Conservation (phyloP, 2,329 filamentous ascomycete genomes). For the Aspergillus brasiliensis region DNA sequence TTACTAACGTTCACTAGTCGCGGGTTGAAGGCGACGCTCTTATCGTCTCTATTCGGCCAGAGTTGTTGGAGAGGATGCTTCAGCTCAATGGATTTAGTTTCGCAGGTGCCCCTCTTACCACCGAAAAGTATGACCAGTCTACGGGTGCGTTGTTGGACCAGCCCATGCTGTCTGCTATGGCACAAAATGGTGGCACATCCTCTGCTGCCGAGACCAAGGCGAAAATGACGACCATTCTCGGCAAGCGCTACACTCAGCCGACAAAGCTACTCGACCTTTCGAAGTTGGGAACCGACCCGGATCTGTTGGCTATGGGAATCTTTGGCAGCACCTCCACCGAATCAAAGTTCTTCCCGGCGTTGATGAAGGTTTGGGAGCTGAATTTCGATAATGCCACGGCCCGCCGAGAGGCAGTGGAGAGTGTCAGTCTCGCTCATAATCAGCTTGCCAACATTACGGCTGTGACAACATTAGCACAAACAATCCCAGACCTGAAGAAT, state of each 20-base stretch:
- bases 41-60: slow-evolving; percentile 66
- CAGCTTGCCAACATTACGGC: slow-evolving; percentile 70
- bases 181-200: slow-evolving; percentile 45
- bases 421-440: slow-evolving; percentile 81
- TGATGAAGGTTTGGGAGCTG: slow-evolving; percentile 83
- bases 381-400: slow-evolving; percentile 72
- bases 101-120: slow-evolving; percentile 62
- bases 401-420: slow-evolving; percentile 76
- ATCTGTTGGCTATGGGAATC: slow-evolving; percentile 72
- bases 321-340: slow-evolving; percentile 71
- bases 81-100: slow-evolving; percentile 71
- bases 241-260: slow-evolving; percentile 69
- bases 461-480: slow-evolving; percentile 73
- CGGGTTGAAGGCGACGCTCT: slow-evolving; percentile 69
- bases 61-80: slow-evolving; percentile 65
- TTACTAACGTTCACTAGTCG: slow-evolving; percentile 73
- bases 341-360: slow-evolving; percentile 85
- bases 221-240: slow-evolving; percentile 71
- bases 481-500: slow-evolving; percentile 83
- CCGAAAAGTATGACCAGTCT: slow-evolving; percentile 51
- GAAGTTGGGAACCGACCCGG: slow-evolving; percentile 70
- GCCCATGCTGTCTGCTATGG: slow-evolving; percentile 23
- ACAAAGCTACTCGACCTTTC: slow-evolving; percentile 82
- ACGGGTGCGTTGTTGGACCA: slow-evolving; percentile 24
- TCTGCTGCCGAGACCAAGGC: slow-evolving; percentile 63